Base-by-base conservation (phyloP, 1,139 yeast species). In the Debaryomyces sp. region DNA sequence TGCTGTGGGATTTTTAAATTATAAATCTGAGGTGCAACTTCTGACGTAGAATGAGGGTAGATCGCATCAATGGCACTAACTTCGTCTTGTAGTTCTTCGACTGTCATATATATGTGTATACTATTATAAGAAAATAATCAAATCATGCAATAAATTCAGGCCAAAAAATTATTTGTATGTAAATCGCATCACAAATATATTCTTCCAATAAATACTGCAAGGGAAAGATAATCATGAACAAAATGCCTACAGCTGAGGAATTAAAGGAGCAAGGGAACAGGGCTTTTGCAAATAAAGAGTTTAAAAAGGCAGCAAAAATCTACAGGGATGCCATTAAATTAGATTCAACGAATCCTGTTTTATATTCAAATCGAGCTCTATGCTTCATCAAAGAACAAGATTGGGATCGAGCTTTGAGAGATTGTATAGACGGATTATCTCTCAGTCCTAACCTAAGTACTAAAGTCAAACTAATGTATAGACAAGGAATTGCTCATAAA, bases 61-160 rank as follows among this genome's bases (percentile, higher is more conserved):
- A 94, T 92, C 2, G 97, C 96, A 53, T 89, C 88, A 18, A 92
- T 84, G 10, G 97, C 95, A 45, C 81, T 82, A 23, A 89, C 68
- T 61, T 94, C 99, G 50, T 90, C 96, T n/a, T 66, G 61, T 12
- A 89, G 70, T 46, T 87, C 91, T 55, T 82, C 83, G 18, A 70
- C 62, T n/a, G 74, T 67, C 77, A 72, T 38, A 32, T 40, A 43
- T 45, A n/a, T 36, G 27, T 30, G 26, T 44, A 24, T 12, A 44
- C 22, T 30, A 22, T 24, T 32, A n/a, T n/a, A 22, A 10, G 24
- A 17, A 10, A 10, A n/a, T 5, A 9, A 12, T 21, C 26, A 21
- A 35, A 12, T 21, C 23, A 10, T 33, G n/a, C 10, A 17, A 17
- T 21, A 21, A 35, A 10, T 21, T 4, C 9, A 17, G 6, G 10